Base-by-base conservation (phyloP, 768 basidiomycete genomes). In the Mrakia blollopis region DNA sequence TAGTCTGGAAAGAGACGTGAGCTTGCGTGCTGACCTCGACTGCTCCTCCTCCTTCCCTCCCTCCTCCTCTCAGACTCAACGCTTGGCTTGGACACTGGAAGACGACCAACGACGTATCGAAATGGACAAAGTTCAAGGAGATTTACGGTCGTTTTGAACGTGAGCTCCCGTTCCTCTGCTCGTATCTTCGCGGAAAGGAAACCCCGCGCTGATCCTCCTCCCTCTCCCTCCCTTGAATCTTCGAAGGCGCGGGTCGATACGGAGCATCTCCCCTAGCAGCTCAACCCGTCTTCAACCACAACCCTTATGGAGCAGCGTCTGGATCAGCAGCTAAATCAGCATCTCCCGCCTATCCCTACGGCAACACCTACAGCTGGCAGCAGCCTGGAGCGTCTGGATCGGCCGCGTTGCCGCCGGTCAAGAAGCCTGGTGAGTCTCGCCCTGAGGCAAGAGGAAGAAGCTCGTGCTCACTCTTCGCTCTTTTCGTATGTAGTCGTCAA, bases 61-160 rank as follows among this genome's bases (percentile, higher is more conserved):
- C 13, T 50, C 32, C 11, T 54, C 11, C 16, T 25, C 67, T 44
- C 71, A 72, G 76, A 32, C 32, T 72, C 61, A 41, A 28, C n/a
- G 39, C 25, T 41, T 69, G 50, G 52, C 50, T 75, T 39, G n/a
- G 69, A 6, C 50, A 39, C 37, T 75, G 74, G 74, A 60, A 23
- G n/a, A 25, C 14, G 25, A 52, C 47, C 3, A 57, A 41, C 52
- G 74, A 75, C 54, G 37, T 39, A 16, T 10, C 10, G 21, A 68
- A 52, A 35, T 72, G 25, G 70, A 21, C 25, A 3, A 37, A 60
- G 25, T 72, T 77, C 61, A 35, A 50, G n/a, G 28, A 32, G 14
- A 35, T 62, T 16, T 72, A 44, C 47, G 7, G 18, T n/a, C 41
- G 39, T 2, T 47, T 63, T 4, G 61, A 72, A 41, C 32, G 70